These are phyloP conservation scores for Ophiostoma quercus DNA, from an alignment of 2,329 filamentous ascomycete species.

Conservation along the genomic window DNA sequence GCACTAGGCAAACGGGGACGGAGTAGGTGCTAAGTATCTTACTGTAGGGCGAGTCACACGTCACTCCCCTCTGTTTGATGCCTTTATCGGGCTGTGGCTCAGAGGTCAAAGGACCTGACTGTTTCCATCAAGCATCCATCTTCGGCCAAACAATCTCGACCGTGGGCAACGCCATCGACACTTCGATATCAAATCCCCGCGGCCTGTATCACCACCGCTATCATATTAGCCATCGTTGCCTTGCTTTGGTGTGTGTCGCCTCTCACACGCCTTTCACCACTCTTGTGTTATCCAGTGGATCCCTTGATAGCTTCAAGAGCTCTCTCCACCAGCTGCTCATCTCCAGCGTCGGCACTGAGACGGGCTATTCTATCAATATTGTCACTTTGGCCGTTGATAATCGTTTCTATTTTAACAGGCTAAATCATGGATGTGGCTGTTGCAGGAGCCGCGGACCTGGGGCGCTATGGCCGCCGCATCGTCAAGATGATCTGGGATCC, in stretches of 20 bases:
- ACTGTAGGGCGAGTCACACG: slow-evolving; percentile 16
- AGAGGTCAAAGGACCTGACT: not conserved
- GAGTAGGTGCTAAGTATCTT: not conserved
- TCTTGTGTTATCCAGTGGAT: not conserved
- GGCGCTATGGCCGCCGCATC: slow-evolving; percentile 70
- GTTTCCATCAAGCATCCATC: not conserved
- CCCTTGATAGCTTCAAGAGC: slow-evolving; percentile 9
- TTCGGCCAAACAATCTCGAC: not conserved
- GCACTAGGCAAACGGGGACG: not conserved
- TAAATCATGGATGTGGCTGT: slow-evolving; percentile 36
- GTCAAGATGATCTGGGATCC: slow-evolving; percentile 92
- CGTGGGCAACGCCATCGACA: not conserved
- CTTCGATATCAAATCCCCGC: not conserved
- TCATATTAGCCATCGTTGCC: not conserved
- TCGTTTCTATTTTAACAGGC: not conserved
- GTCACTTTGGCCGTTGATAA: not conserved
- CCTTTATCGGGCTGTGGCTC: slow-evolving; percentile 2
- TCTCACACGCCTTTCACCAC: not conserved
- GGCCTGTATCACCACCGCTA: not conserved
- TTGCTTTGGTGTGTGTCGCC: not conserved
- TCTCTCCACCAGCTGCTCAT: slow-evolving; percentile 4
- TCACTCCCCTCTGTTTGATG: slow-evolving; percentile 11
- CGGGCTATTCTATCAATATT: not conserved
- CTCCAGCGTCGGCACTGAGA: not conserved
- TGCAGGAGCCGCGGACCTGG: slow-evolving; percentile 60